Base-by-base conservation (phyloP, 2,329 filamentous ascomycete genomes). In the Ustilaginoidea virens region DNA sequence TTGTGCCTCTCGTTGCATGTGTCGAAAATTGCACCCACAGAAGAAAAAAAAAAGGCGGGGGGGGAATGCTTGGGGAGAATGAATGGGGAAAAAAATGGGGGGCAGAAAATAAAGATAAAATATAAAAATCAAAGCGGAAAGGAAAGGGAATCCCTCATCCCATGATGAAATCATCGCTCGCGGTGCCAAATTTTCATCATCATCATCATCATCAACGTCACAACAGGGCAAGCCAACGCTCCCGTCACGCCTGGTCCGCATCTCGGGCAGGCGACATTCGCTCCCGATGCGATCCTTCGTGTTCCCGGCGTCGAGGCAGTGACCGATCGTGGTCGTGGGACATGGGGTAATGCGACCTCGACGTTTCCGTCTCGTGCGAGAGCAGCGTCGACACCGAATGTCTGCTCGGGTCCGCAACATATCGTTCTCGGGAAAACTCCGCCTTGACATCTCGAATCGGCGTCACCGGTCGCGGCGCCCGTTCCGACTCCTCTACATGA, bases 361-460 rank as follows among this genome's bases (percentile, higher is more conserved):
- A 30, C 7, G 35, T 31, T 12, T 44, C 37, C 7, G 33, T 29
- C 5, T 43, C 38, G 23, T 36, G 34, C 9, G 41, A 49, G 4
- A 53, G 34, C 31, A 54, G 39, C 7, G 49, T 47, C 15, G 49
- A 51, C 14, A 54, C 49, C 10, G 51, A 45, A 17, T 50, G 51
- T 30, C 46, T 51, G 21, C 42, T 44, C 10, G 37, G 32, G 32
- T 52, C 50, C 22, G 36, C 39, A 8, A 38, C 38, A 28, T 47
- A 47, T 28, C 43, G 43, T 8, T 49, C 45, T 28, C 44, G 35
- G 5, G 36, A 27, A 17, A 33, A 37, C 9, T 37, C 37, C 27
- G 31, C 22, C 13, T 33, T 36, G 8, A 33, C 30, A 4, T 37
- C 37, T 29, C 37, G 37, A 13, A 25, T 23, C 9, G 40, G 38